A percentile compares a stretch with the other conserved stretches of the same genome.
Evolutionary conservation across 768 basidiomycete genomes (phyloP).

Genomic region (Suillus bovinus): DNA sequence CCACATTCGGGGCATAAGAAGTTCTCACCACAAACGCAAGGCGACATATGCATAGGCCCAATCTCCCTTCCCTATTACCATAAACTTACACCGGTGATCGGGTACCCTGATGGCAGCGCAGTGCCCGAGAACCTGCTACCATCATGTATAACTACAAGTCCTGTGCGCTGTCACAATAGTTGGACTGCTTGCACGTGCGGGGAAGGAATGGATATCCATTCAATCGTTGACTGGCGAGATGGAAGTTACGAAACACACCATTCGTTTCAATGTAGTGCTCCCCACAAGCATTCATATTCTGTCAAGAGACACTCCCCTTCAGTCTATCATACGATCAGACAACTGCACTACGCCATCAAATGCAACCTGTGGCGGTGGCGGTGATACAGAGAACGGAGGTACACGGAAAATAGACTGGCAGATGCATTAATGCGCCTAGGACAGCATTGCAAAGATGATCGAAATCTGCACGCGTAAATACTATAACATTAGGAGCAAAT

Average conservation of each 20-base stretch:
- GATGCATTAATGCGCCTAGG: not conserved
- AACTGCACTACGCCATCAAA: not conserved
- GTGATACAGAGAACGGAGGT: not conserved
- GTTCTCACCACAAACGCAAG: not conserved
- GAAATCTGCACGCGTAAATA: not conserved
- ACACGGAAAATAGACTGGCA: not conserved
- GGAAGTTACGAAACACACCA: not conserved
- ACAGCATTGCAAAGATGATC: not conserved
- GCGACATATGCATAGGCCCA: no score
- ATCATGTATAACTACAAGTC: not conserved
- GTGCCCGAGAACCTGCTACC: not conserved
- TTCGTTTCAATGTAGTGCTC: not conserved
- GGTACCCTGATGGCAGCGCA: not conserved
- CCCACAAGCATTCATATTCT: not conserved
- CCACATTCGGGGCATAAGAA: not conserved
- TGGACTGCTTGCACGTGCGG: not conserved
- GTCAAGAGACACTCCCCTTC: not conserved
- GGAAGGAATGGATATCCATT: not conserved
- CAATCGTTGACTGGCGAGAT: not conserved
- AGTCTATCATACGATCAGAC: not conserved
- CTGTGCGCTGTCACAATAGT: not conserved
- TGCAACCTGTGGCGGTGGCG: not conserved
- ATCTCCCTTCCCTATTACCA: not conserved
- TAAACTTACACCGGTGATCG: not conserved
- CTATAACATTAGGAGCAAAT: not conserved